A percentile compares a stretch with the other conserved stretches of the same genome.
Evolutionary conservation across 2,329 filamentous ascomycete genomes (phyloP).

Genomic region (Seiridium cupressi): DNA sequence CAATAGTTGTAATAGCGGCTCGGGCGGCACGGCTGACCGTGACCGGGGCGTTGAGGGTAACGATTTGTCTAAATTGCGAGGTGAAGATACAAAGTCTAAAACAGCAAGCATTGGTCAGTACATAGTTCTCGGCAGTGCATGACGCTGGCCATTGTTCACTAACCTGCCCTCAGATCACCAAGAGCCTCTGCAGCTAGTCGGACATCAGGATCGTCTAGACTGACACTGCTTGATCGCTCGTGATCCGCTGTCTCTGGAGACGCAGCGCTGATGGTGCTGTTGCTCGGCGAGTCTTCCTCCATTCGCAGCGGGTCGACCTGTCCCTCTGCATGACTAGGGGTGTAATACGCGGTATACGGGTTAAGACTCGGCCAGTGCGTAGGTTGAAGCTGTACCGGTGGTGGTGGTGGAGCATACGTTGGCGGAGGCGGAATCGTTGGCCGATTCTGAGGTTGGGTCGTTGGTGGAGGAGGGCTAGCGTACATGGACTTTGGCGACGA

Average conservation of each 20-base stretch:
- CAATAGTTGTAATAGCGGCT: conserved; percentile 82
- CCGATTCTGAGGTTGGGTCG: conserved; percentile 5
- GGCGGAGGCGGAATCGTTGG: conserved; percentile 13
- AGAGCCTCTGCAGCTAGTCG: conserved; percentile 72
- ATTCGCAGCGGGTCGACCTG: conserved; percentile 45
- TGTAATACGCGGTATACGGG: conserved; percentile 47
- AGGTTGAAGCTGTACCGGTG: conserved; percentile 23
- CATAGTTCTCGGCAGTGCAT: conserved; percentile 9
- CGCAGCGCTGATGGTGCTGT: conserved; percentile 37
- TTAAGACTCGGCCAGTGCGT: conserved; percentile 49
- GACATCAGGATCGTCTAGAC: conserved; percentile 65
- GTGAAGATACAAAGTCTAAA: conserved; percentile 66
- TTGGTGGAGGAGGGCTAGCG: conserved; percentile 13
- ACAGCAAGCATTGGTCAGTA: not conserved
- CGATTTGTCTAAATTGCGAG: conserved; percentile 44
- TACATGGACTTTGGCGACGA: conserved; percentile 21
- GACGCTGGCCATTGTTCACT: conserved; percentile 23
- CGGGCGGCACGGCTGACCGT: conserved; percentile 47
- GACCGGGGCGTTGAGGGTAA: conserved; percentile 37
- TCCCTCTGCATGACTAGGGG: conserved; percentile 39
- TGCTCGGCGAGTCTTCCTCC: conserved; percentile 45
- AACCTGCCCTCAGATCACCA: conserved; percentile 72
- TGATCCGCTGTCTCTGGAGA: conserved; percentile 46
- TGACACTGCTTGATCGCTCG: conserved; percentile 49
- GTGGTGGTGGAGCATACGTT: conserved; percentile 18